Evolutionary conservation across 2,329 filamentous ascomycete species (phyloP).

Genomic region (Aspergillus novoparasiticus): DNA sequence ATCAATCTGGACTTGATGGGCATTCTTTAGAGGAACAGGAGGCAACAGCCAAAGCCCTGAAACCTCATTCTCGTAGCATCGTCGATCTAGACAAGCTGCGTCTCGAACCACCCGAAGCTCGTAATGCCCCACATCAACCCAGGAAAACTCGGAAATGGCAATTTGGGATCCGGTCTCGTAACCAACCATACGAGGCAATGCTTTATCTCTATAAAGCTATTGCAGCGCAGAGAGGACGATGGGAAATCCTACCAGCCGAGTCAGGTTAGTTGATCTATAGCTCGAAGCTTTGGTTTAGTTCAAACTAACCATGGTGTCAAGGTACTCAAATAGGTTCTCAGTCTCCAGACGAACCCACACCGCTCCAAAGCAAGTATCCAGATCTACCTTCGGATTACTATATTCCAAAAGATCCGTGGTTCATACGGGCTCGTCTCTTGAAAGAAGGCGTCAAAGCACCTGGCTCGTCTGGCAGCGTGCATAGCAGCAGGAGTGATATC

Average conservation of each 20-base stretch:
- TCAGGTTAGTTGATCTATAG: conserved; percentile 32
- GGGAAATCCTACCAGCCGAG: conserved; percentile 63
- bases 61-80: conserved; percentile 77
- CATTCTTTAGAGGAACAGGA: conserved; percentile 70
- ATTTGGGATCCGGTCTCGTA: conserved; percentile 93
- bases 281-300: neutral
- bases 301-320: conserved; percentile 14
- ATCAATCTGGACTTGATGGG: conserved; percentile 26
- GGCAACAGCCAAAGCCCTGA: conserved; percentile 76
- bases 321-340: conserved; percentile 37
- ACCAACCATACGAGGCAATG: conserved; percentile 91
- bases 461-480: conserved; percentile 40
- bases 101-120: conserved; percentile 57
- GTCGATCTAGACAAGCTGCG: conserved; percentile 66
- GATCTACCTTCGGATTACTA: conserved; percentile 65
- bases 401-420: conserved; percentile 92
- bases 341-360: conserved; percentile 38
- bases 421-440: conserved; percentile 85
- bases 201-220: conserved; percentile 93
- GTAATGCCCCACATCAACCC: conserved; percentile 46
- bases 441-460: conserved; percentile 73
- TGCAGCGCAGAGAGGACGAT: conserved; percentile 82
- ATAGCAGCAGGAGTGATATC: conserved; percentile 45
- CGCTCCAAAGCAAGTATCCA: conserved; percentile 48
- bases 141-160: conserved; percentile 88